Evolutionary conservation across 495 filamentous ascomycete species (phyloP).

Genomic region (Aspergillus coremiiformis): DNA sequence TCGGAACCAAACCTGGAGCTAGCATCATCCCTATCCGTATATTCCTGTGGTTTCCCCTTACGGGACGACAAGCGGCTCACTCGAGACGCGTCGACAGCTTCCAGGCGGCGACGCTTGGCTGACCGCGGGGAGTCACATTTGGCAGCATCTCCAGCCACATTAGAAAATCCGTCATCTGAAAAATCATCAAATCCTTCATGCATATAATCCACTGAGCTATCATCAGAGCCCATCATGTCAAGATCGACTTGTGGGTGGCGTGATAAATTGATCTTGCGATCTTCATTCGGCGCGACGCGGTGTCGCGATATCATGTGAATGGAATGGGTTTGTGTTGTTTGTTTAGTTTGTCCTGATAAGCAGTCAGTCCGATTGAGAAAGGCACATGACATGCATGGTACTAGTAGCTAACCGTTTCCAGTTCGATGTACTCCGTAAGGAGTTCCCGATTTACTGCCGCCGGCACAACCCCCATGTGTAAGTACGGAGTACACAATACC

Average conservation of each 20-base stretch:
- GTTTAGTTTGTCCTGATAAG: not conserved
- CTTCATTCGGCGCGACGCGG: slow-evolving; percentile 7
- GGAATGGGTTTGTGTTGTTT: not conserved
- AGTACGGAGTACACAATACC: too few species aligned
- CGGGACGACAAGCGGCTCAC: not conserved
- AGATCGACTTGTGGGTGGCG: not conserved
- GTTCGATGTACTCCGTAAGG: too few species aligned
- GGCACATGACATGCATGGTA: not conserved
- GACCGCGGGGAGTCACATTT: slow-evolving; percentile 19
- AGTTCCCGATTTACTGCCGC: too few species aligned
- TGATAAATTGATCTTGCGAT: not conserved
- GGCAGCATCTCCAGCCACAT: slow-evolving; percentile 1
- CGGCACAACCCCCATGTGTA: too few species aligned
- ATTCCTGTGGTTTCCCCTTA: not conserved
- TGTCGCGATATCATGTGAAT: slow-evolving; percentile 3
- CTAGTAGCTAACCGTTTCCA: too few species aligned
- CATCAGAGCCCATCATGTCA: slow-evolving; percentile 23
- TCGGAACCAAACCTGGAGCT: slow-evolving; percentile 16
- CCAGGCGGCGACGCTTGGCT: slow-evolving; percentile 29
- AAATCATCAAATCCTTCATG: slow-evolving; percentile 24
- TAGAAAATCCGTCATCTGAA: slow-evolving; percentile 19
- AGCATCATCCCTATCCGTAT: slow-evolving; percentile 9
- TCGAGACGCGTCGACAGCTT: not conserved
- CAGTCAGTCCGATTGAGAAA: not conserved
- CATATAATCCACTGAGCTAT: slow-evolving; percentile 11